phyloP scores from a whole-genome alignment of 257 asterid species.

The Nicotiana tabacum region DNA sequence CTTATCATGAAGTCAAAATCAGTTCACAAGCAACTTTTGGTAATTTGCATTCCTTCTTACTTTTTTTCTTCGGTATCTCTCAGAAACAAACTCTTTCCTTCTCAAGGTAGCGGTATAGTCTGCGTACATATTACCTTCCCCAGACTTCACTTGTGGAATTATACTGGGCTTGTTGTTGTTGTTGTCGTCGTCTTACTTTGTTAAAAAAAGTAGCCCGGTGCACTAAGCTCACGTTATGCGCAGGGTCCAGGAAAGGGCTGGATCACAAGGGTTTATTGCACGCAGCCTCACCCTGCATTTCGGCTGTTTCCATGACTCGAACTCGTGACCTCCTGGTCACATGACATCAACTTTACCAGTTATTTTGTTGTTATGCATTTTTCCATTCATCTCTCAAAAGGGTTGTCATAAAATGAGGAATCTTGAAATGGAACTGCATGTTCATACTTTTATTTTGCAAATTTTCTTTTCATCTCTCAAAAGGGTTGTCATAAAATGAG shows the following conservation, averaged over 20 bases:
- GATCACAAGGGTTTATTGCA: too few relatives aligned
- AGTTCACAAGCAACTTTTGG: constrained; percentile 86
- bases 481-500: not conserved
- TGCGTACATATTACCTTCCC: too few relatives aligned
- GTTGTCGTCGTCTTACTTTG: too few relatives aligned
- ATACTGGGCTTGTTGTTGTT: too few relatives aligned
- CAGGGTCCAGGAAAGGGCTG: too few relatives aligned
- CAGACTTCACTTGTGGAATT: too few relatives aligned
- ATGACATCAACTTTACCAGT: rapidly evolving
- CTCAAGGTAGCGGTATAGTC: rapidly evolving
- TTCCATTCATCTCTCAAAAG: not conserved
- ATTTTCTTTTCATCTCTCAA: not conserved
- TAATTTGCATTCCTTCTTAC: constrained; percentile 14
- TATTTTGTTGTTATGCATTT: not conserved
- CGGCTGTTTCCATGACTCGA: too few relatives aligned
- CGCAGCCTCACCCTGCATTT: rapidly evolving
- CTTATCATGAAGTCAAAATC: constrained; percentile 54
- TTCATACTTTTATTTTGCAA: not conserved
- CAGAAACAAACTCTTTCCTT: too few relatives aligned
- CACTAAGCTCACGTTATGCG: too few relatives aligned
- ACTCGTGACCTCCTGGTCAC: too few relatives aligned
- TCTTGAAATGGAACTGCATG: not conserved
- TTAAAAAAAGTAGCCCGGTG: too few relatives aligned
- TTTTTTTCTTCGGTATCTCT: too few relatives aligned
- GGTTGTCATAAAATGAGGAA: not conserved